These are phyloP conservation scores for Starmerella lactis-condensi DNA, from an alignment of 805 yeast species.

Conservation along the genomic window DNA sequence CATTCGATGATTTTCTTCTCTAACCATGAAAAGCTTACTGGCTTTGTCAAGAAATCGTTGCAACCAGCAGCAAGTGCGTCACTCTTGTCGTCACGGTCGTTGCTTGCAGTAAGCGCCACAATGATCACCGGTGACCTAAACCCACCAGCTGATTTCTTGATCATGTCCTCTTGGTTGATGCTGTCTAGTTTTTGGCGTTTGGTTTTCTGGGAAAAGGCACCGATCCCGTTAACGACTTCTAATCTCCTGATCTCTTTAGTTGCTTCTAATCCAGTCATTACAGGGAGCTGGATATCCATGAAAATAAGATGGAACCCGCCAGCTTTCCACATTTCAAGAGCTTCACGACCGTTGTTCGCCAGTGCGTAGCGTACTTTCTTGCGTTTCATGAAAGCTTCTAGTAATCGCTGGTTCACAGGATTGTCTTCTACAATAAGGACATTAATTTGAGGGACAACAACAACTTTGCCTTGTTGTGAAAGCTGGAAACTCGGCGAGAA, in stretches of 20 bases:
- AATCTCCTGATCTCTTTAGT: slow-evolving; percentile 75
- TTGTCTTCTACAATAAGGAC: slow-evolving; percentile 93
- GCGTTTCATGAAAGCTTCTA: slow-evolving; percentile 71
- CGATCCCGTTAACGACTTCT: slow-evolving; percentile 65
- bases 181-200: slow-evolving; percentile 21
- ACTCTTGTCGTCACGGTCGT: slow-evolving; percentile 65
- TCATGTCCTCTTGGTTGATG: slow-evolving; percentile 13
- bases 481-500: slow-evolving; percentile 4
- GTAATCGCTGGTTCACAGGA: slow-evolving; percentile 77
- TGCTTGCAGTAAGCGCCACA: slow-evolving; percentile 89
- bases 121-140: slow-evolving; percentile 92
- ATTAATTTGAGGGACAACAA: slow-evolving; percentile 68
- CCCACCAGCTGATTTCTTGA: slow-evolving; percentile 24
- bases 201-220: slow-evolving; percentile 32
- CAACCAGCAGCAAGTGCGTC: slow-evolving; percentile 95
- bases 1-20: slow-evolving; percentile 79
- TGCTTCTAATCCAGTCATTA: slow-evolving; percentile 87
- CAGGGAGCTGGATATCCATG: slow-evolving; percentile 96
- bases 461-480: slow-evolving; percentile 6
- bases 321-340: slow-evolving; percentile 78
- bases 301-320: slow-evolving; percentile 90
- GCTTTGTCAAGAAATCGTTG: slow-evolving; percentile 88
- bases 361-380: slow-evolving; percentile 69
- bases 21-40: slow-evolving; percentile 86
- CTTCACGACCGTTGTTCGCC: slow-evolving; percentile 89